A percentile compares a stretch with the other conserved stretches of the same genome.
phyloP scores from a whole-genome alignment of 345 rosid genomes.

The Microcos paniculata region DNA sequence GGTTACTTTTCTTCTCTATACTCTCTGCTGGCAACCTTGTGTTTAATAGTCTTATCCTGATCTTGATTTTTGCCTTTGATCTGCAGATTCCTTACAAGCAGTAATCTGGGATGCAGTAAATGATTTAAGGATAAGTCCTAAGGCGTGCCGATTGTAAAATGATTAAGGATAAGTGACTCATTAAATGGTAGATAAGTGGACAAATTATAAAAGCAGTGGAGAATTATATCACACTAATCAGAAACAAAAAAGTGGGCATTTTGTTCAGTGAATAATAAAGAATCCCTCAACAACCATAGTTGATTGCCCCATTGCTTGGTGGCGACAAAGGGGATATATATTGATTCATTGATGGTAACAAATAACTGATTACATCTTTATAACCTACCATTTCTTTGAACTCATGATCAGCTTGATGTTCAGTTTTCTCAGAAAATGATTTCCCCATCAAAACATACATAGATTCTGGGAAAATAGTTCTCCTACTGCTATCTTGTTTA shows the following conservation, averaged over 20 bases:
- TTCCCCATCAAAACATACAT: no score
- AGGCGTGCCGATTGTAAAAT: not conserved
- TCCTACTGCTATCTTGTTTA: no score
- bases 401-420: no score
- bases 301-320: not conserved
- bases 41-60: not conserved
- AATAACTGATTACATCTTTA: no score
- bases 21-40: not conserved
- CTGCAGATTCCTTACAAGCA: not conserved
- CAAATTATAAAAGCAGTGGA: not conserved
- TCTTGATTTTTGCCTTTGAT: not conserved
- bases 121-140: not conserved
- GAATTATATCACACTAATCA: not conserved
- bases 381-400: no score
- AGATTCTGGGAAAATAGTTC: no score
- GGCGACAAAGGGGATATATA: not conserved
- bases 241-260: not conserved
- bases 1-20: not conserved
- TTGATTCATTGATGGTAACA: not conserved
- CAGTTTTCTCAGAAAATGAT: no score
- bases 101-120: not conserved
- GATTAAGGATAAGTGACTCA: not conserved
- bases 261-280: not conserved
- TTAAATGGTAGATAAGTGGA: not conserved
- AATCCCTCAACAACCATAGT: not conserved